Evolutionary conservation across 257 asterid genomes (phyloP), one percentile per base, ranked within the genome.

Genomic region (Dorcoceras hygrometricum): DNA sequence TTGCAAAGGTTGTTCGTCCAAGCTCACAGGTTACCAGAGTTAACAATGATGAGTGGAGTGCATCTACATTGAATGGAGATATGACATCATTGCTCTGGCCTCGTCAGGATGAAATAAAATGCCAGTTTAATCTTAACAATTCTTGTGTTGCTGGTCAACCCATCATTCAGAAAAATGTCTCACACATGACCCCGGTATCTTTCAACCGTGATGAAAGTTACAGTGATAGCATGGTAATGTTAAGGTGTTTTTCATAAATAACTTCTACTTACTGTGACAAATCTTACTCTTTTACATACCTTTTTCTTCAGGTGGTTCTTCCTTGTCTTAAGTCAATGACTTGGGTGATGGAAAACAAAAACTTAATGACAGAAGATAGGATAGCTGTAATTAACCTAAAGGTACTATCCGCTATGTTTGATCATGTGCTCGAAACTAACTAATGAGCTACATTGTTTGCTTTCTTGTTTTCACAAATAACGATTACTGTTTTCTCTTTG

Each of bases 251-350:
- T 39, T 67, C 20, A 58, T 68, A 72, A 57, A 32, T 51, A 55
- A 65, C 57, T 43, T 12, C 70, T 46, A 57, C 56, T 69, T 16
- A 2, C 50, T 36, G 54, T 23, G 29, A 9, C 28, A n/a, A 69
- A 69, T 68, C 25, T 58, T 64, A 59, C 64, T 53, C 53, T 57
- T 57, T 71, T 67, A 19, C 14, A 46, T 51, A 76, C 20, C 67
- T 43, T 36, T 73, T 62, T 9, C 60, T 63, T 8, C 81, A 89
- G 98, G 78, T 76, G 77, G 79, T 75, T 51, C 92, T 89, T 76
- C 95, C 96, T 70, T 87, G 91, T 75, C 86, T 91, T 23, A 91
- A 91, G 84, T 85, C 96, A 59, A 89, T 91, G 98, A 89, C 98
- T 59, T 91, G 98, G 98, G 86, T 80, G 58, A 87, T 91, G 91